These are phyloP conservation scores for Chlorophyllum brunneum DNA, from an alignment of 768 basidiomycete species.

Conservation along the genomic window DNA sequence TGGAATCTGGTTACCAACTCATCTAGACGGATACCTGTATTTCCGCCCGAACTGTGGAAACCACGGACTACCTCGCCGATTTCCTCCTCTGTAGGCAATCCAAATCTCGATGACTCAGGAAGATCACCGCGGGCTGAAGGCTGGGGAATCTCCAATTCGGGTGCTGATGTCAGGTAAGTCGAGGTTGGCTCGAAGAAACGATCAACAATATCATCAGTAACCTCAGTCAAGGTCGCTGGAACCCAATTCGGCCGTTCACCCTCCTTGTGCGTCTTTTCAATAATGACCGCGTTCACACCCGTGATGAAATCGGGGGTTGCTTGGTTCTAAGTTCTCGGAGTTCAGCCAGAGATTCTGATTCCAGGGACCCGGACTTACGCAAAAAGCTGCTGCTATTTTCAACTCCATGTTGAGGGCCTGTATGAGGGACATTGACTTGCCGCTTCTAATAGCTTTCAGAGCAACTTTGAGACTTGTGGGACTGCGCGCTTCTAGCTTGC, in stretches of 20 bases:
- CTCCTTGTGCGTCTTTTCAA: constrained; percentile 35
- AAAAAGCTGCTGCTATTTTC: constrained; percentile 83
- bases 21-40: constrained; percentile 53
- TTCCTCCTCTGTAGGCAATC: constrained; percentile 75
- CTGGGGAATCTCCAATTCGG: constrained; percentile 40
- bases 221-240: constrained; percentile 58
- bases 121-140: constrained; percentile 21
- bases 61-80: constrained; percentile 68
- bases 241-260: constrained; percentile 59
- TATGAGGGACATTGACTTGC: constrained; percentile 56
- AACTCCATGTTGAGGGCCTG: constrained; percentile 82
- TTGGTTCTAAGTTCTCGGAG: constrained; percentile 46
- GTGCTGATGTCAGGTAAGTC: constrained; percentile 39
- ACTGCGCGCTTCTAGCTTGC: constrained; percentile 63
- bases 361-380: constrained; percentile 51
- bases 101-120: constrained; percentile 35
- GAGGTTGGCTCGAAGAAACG: constrained; percentile 68
- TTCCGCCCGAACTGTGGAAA: constrained; percentile 55
- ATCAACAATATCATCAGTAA: constrained; percentile 52
- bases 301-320: constrained; percentile 80
- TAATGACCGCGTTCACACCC: constrained; percentile 71
- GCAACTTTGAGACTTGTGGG: constrained; percentile 92
- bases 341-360: constrained; percentile 14
- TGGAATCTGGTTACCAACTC: constrained; percentile 62
- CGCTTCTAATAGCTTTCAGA: constrained; percentile 72